Evolutionary conservation across 2,329 filamentous ascomycete genomes (phyloP), one percentile per base, ranked within the genome.

Genomic region (Arthroderma sp.): DNA sequence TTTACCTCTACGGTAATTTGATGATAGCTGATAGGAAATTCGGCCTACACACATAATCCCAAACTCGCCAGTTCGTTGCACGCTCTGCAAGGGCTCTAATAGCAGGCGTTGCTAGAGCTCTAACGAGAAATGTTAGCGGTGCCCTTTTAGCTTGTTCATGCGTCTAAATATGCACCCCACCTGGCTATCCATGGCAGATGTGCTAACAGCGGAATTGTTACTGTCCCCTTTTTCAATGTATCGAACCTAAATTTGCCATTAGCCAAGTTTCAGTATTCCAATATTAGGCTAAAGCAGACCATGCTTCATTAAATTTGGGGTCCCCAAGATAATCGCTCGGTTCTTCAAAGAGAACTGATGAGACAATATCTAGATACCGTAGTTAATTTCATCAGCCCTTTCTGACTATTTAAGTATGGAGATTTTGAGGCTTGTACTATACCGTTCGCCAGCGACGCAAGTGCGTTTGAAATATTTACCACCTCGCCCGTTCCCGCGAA

Each of bases 291-390:
- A 27, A 11, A 10, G 29, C 29, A 37, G n/a, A 43, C 41, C 41
- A 43, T 22, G 28, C 9, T 22, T 36, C 31, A 11, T 43, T 43
- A 29, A 37, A 43, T 6, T 15, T 30, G 4, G 30, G 6, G 11
- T 43, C 41, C n/a, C 30, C 41, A 22, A 43, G 41, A 37, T 37
- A 38, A 29, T 43, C 41, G 29, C 41, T 43, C 11, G 41, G 41
- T 27, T 43, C 41, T 27, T 43, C 34, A 28, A 43, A 43, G 4
- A 43, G n/a, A 10, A 43, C 29, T 11, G 41, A 43, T 37, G 41
- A 43, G 31, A 43, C 37, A 7, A 43, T 30, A 30, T 43, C 41
- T 43, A 27, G 6, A 22, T 22, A 22, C 15, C 15, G 3, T 22
- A 22, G 15, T 22, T 22, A 22, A 22, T 22, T 22, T 22, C 15